Conservation (phyloP, 805 yeast species). For the Kluyveromyces starmeri region DNA sequence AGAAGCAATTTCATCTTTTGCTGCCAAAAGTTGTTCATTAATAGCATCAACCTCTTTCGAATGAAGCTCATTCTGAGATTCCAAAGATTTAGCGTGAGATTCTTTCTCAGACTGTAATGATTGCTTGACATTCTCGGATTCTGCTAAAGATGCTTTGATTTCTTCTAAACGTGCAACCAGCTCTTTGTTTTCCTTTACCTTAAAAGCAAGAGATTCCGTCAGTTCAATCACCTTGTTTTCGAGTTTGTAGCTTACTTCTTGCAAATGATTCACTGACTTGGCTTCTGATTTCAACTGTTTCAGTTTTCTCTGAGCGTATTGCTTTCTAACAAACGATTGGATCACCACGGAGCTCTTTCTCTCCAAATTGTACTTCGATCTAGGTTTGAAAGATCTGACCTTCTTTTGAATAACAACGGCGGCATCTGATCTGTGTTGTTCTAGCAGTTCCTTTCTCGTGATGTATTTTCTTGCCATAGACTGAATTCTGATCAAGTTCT, state of each 20-base stretch:
- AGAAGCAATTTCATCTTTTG: conserved; percentile 47
- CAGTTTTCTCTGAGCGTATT: conserved; percentile 59
- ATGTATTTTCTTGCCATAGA: conserved; percentile 42
- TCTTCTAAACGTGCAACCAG: conserved; percentile 52
- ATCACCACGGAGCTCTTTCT: conserved; percentile 54
- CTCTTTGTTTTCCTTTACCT: conserved; percentile 73
- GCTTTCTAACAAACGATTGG: conserved; percentile 73
- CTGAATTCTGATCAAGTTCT: conserved; percentile 37
- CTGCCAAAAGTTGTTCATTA: conserved; percentile 45
- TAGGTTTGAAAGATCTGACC: conserved; percentile 60
- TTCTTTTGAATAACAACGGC: conserved; percentile 66
- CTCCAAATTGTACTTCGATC: conserved; percentile 39
- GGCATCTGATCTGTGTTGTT: conserved; percentile 48
- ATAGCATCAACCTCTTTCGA: conserved; percentile 38
- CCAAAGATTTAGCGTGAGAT: conserved; percentile 41
- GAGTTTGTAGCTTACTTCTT: conserved; percentile 85
- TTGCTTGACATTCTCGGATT: conserved; percentile 45
- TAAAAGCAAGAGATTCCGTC: conserved; percentile 72
- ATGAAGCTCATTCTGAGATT: conserved; percentile 39
- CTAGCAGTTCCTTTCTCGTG: conserved; percentile 43
- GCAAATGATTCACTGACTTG: conserved; percentile 78
- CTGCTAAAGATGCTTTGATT: conserved; percentile 43
- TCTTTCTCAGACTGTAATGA: conserved; percentile 46
- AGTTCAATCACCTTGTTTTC: conserved; percentile 97
- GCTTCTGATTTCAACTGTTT: conserved; percentile 71